Evolutionary conservation across 106 monocot genomes (phyloP).

Genomic region (Platanthera guangdongensis): DNA sequence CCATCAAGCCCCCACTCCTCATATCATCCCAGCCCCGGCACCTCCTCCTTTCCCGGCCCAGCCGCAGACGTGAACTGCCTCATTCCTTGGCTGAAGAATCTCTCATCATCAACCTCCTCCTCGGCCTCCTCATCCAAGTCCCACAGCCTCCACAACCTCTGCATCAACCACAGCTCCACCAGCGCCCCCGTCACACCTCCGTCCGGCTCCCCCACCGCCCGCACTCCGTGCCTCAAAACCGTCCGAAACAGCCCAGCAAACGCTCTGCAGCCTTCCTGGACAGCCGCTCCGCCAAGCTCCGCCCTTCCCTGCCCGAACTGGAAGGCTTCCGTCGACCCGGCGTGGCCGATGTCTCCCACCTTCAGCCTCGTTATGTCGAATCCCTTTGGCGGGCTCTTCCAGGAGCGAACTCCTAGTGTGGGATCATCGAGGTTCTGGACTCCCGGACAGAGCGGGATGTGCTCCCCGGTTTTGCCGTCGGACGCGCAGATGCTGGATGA

Average conservation of each 20-base stretch:
- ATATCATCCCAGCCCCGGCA: constrained; percentile 65
- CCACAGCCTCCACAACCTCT: constrained; percentile 27
- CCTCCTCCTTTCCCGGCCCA: constrained; percentile 31
- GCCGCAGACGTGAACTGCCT: constrained; percentile 41
- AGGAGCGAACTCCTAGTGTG: constrained; percentile 12
- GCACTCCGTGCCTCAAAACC: constrained; percentile 41
- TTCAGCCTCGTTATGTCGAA: constrained; percentile 47
- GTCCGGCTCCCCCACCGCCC: constrained; percentile 46
- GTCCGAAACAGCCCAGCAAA: constrained; percentile 35
- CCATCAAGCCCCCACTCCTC: constrained; percentile 71
- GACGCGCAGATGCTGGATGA: constrained; percentile 16
- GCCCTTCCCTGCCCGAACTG: constrained; percentile 40
- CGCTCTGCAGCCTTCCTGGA: constrained; percentile 34
- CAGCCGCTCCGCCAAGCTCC: constrained; percentile 24
- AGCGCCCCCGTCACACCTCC: constrained; percentile 76
- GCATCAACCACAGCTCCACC: constrained; percentile 50
- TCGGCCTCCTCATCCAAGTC: constrained; percentile 9
- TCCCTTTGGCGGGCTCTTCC: constrained; percentile 25
- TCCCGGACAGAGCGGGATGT: constrained; percentile 44
- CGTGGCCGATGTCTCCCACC: constrained; percentile 47
- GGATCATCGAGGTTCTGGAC: constrained; percentile 42
- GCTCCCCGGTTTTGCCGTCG: constrained; percentile 21
- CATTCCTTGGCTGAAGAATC: constrained; percentile 84
- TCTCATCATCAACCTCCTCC: constrained; percentile 51
- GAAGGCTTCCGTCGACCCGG: constrained; percentile 16